Percentiles rank a stretch among this genome's conserved stretches.
Evolutionary conservation across 768 basidiomycete genomes (phyloP).

Genomic region (Hericium erinaceus): DNA sequence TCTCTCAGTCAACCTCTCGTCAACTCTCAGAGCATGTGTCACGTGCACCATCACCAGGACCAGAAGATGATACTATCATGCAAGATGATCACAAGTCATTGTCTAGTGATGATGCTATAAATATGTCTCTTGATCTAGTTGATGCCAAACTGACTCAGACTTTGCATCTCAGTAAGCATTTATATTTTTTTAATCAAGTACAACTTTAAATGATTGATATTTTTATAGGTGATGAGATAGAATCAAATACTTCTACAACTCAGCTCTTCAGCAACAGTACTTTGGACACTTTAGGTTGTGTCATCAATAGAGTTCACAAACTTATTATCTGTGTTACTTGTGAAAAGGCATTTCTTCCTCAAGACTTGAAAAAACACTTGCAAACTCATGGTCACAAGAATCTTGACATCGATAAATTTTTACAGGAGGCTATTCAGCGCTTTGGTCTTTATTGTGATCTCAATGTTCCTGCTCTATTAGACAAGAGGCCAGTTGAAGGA

Average conservation of each 20-base stretch:
- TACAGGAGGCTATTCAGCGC: background rate
- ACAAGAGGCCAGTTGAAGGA: background rate
- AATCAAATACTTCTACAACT: background rate
- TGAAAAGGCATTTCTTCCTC: background rate
- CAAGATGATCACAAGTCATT: background rate
- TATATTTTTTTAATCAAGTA: background rate
- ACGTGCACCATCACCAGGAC: background rate
- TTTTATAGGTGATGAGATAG: background rate
- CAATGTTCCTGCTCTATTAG: background rate
- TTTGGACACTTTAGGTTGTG: background rate
- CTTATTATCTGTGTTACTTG: background rate
- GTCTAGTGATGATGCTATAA: too few relatives aligned
- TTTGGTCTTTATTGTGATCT: background rate
- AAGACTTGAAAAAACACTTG: background rate
- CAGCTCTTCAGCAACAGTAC: background rate
- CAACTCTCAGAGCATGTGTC: too few relatives aligned
- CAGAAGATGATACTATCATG: background rate
- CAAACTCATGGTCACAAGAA: background rate
- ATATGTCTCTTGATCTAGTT: background rate
- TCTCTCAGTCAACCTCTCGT: background rate
- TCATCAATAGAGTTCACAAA: background rate
- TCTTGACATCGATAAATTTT: background rate
- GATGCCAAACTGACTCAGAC: background rate
- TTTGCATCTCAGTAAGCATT: background rate
- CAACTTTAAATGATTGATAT: background rate